Conservation (phyloP, 371 early-diverging fungal genomes). For the Polyrhizophydium stewartii region DNA sequence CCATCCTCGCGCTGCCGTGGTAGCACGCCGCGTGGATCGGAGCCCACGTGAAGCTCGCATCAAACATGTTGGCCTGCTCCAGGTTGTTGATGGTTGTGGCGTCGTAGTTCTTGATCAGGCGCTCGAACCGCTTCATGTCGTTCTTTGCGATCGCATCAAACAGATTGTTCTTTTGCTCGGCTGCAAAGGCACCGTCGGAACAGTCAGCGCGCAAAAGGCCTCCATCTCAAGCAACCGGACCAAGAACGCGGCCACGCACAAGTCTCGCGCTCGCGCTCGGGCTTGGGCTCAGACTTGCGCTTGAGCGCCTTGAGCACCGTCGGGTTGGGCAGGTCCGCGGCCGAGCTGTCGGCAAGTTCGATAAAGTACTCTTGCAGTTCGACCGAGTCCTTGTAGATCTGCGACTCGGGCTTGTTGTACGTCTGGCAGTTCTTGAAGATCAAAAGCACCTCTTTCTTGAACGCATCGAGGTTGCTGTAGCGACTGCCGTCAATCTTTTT, state of each 20-base stretch:
- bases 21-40: conserved; percentile 87
- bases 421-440: conserved; percentile 73
- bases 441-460: conserved; percentile 61
- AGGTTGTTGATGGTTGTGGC: conserved; percentile 28
- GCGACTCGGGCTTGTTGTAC: conserved; percentile 69
- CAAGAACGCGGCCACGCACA: no score
- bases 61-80: conserved; percentile 30
- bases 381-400: conserved; percentile 68
- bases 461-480: conserved; percentile 50
- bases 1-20: conserved; percentile 66
- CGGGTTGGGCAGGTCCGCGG: background rate
- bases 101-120: no score
- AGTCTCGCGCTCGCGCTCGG: no score
- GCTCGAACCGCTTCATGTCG: no score
- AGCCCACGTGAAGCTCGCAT: conserved; percentile 65
- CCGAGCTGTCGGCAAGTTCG: background rate
- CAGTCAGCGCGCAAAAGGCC: no score
- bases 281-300: background rate
- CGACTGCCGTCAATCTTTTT: conserved; percentile 19
- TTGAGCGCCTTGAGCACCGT: background rate
- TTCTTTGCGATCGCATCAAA: conserved; percentile 21
- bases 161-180: background rate
- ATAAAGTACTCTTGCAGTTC: conserved; percentile 15
- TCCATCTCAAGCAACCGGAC: no score
- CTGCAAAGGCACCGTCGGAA: no score